Evolutionary conservation across 202 grass and related monocot genomes (phyloP).

Genomic region (Brachypodium distachyon): DNA sequence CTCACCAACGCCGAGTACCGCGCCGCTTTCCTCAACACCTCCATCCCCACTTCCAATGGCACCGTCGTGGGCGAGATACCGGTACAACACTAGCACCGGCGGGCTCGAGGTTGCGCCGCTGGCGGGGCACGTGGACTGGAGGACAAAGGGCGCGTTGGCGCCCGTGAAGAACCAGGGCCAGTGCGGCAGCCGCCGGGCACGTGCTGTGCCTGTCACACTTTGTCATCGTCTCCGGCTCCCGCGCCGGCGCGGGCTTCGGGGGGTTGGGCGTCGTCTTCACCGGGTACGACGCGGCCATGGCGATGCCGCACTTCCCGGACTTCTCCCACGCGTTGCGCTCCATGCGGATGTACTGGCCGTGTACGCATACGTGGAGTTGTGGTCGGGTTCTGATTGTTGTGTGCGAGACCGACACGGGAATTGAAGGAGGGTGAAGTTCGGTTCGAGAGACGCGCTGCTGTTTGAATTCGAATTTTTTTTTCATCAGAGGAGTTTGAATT

Average conservation of each 20-base stretch:
- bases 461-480: too few relatives aligned
- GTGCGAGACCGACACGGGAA: too few relatives aligned
- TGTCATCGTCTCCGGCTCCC: too few relatives aligned
- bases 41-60: neutral
- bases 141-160: slow-evolving; percentile 52
- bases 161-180: slow-evolving; percentile 61
- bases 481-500: too few relatives aligned
- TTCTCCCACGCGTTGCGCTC: neutral
- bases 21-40: neutral
- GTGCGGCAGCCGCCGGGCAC: slow-evolving; percentile 47
- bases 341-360: too few relatives aligned
- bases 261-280: neutral
- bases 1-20: slow-evolving; percentile 79
- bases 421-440: too few relatives aligned
- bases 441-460: too few relatives aligned
- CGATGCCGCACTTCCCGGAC: neutral
- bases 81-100: neutral
- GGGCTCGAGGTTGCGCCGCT: slow-evolving; percentile 4
- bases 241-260: neutral
- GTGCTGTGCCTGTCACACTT: neutral
- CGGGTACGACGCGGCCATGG: neutral
- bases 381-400: too few relatives aligned
- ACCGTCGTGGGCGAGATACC: neutral
- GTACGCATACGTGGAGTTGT: too few relatives aligned
- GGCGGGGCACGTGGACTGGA: slow-evolving; percentile 50